Percentiles rank a stretch among this genome's conserved stretches.
These are phyloP conservation scores for Articulospora tetracladia DNA, from an alignment of 495 filamentous ascomycete species.

Conservation along the genomic window DNA sequence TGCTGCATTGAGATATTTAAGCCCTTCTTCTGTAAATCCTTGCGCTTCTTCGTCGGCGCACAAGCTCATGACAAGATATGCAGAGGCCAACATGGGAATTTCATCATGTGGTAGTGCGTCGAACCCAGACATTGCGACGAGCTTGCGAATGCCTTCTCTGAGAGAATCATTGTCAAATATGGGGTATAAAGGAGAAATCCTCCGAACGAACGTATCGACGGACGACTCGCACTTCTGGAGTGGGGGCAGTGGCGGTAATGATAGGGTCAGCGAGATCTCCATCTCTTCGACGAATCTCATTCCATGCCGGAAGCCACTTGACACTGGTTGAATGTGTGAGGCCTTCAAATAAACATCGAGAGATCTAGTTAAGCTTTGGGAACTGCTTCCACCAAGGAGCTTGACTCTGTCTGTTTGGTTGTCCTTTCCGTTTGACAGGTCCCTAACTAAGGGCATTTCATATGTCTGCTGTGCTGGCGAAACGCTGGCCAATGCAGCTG, in stretches of 20 bases:
- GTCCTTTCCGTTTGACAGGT: background rate
- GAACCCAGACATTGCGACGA: background rate
- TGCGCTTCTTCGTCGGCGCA: background rate
- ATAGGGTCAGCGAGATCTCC: background rate
- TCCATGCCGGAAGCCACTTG: constrained; percentile 1
- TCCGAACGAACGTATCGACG: background rate
- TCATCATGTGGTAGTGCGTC: background rate
- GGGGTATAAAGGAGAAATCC: background rate
- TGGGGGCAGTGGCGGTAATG: background rate
- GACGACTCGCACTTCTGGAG: background rate
- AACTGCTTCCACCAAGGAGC: constrained; percentile 1
- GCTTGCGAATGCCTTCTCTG: background rate
- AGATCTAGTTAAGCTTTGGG: constrained; percentile 1
- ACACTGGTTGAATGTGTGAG: background rate
- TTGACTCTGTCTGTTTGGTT: background rate
- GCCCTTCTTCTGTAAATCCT: background rate
- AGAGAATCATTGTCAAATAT: background rate
- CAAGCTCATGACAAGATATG: constrained; percentile 1
- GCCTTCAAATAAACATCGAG: background rate
- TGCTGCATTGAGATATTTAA: background rate
- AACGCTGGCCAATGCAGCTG: background rate
- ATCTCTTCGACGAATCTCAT: constrained; percentile 1
- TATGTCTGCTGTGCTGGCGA: background rate
- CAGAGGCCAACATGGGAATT: background rate
- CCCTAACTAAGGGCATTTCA: background rate